Evolutionary conservation across 1,139 yeast species (phyloP).

Genomic region (Wickerhamiella infanticola): DNA sequence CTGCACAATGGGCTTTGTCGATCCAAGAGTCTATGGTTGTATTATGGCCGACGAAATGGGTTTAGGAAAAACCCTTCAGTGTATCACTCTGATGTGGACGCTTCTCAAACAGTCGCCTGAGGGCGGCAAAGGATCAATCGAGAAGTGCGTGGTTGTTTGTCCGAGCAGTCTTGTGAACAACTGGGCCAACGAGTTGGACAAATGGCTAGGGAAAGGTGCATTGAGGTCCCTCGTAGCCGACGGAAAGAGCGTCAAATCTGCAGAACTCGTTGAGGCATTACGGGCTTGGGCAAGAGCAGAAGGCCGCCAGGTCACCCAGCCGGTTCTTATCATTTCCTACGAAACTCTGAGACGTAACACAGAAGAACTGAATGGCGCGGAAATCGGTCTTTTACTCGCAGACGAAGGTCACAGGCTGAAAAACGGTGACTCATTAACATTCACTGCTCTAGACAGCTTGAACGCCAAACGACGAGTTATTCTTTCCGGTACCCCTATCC

Average conservation of each 20-base stretch:
- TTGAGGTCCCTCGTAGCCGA: slow-evolving; percentile 83
- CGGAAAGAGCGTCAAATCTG: slow-evolving; percentile 42
- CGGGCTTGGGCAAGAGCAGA: slow-evolving; percentile 78
- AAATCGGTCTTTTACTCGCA: slow-evolving; percentile 77
- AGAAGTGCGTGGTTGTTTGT: slow-evolving; percentile 85
- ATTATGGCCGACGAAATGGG: slow-evolving; percentile 99
- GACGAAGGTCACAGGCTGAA: slow-evolving; percentile 96
- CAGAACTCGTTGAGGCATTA: slow-evolving; percentile 52
- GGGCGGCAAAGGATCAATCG: slow-evolving; percentile 61
- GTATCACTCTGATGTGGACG: slow-evolving; percentile 90
- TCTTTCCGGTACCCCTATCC: slow-evolving; percentile 94
- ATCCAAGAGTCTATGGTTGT: slow-evolving; percentile 82
- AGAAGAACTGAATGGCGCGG: slow-evolving; percentile 57
- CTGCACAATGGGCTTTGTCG: slow-evolving; percentile 81
- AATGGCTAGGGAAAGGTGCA: slow-evolving; percentile 91
- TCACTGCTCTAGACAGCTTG: slow-evolving; percentile 70
- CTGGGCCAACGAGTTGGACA: slow-evolving; percentile 94
- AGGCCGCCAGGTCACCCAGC: slow-evolving; percentile 83
- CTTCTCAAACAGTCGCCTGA: slow-evolving; percentile 78
- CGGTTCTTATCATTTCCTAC: slow-evolving; percentile 87
- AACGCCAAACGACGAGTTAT: slow-evolving; percentile 82
- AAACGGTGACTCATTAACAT: slow-evolving; percentile 88
- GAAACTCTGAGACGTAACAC: slow-evolving; percentile 86
- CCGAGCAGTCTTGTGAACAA: slow-evolving; percentile 89
- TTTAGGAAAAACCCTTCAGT: slow-evolving; percentile 87